These are phyloP conservation scores for Apiotrichum mycotoxinovorans DNA, from an alignment of 1,284 basidiomycete species.

Conservation along the genomic window DNA sequence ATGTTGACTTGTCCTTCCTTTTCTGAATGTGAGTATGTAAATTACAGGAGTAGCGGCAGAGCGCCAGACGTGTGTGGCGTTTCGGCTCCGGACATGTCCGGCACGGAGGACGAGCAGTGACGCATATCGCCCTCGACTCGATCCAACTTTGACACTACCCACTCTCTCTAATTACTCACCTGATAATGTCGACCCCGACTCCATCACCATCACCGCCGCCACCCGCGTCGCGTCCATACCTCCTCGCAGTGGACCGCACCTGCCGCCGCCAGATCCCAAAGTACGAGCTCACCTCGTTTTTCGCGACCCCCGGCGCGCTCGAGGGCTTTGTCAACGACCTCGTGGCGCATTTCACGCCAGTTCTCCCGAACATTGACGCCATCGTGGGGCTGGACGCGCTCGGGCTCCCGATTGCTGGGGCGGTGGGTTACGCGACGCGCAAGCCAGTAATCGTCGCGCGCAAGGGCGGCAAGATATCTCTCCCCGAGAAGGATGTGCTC, in stretches of 20 bases:
- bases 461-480: slow-evolving; percentile 16
- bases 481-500: slow-evolving; percentile 3
- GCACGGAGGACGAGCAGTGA: no score
- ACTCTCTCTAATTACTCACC: no score
- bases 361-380: slow-evolving; percentile 8
- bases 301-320: slow-evolving; percentile 13
- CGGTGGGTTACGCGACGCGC: not conserved
- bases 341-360: not conserved
- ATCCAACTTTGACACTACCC: no score
- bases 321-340: slow-evolving; percentile 8
- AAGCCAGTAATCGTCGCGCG: slow-evolving; percentile 10
- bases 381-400: slow-evolving; percentile 18
- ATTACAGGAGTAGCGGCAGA: no score
- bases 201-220: not conserved
- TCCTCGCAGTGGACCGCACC: slow-evolving; percentile 13
- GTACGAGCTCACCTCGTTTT: slow-evolving; percentile 23
- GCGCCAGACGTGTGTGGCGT: no score
- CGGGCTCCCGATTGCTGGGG: slow-evolving; percentile 14
- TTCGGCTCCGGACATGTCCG: no score
- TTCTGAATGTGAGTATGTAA: no score
- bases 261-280: not conserved
- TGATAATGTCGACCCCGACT: no score
- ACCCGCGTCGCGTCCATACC: slow-evolving; percentile 11
- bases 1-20: no score
- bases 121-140: no score